Evolutionary conservation across 352 stramenopile genomes (phyloP), one percentile per base, ranked within the genome.

Genomic region (Globisporangium nunn): DNA sequence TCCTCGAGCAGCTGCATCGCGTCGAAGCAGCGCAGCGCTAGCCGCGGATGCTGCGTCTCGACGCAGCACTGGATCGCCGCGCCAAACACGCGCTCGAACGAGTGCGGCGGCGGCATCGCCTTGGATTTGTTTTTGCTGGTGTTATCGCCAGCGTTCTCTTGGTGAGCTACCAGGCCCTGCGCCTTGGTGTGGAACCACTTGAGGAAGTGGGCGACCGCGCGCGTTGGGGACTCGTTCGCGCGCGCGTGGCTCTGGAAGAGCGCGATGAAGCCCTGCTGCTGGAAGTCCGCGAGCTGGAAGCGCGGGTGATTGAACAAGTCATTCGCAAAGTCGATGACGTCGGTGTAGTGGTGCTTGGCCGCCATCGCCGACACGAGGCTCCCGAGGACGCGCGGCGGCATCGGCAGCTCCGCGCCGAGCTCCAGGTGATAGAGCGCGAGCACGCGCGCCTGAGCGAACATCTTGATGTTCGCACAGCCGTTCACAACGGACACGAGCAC

Each of bases 31-130:
- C 80, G 74, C 48, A 90, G 61, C 12, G 71, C 81, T 49, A 85
- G 31, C 18, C 75, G 62, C 44, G 67, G 70, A 31, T 80, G 64
- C 37, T 73, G 59, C 2, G 57, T 62, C 43, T 62, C 49, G 43
- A 88, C 64, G 58, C 78, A 87, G 51, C 68, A 74, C 63, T 89
- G 78, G 50, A 91, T 87, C 14, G 63, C 78, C n/a, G 78, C 74
- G 18, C 81, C 81, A 51, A 91, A 83, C 29, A 80, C 77, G 44
- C 67, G 61, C 58, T 87, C 75, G 23, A 85, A 72, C 51, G 70
- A 15, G 37, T 43, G 54, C 29, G 71, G 64, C 12, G 12, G 31
- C 11, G 45, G 52, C 47, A 33, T 61, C n/a, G 46, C 14, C 28
- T 33, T 64, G 37, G 1, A 17, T 17, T 52, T 45, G 2, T 55